These are phyloP conservation scores for Diospyros lotus DNA, from an alignment of 148 eudicot genomes.

Conservation along the genomic window DNA sequence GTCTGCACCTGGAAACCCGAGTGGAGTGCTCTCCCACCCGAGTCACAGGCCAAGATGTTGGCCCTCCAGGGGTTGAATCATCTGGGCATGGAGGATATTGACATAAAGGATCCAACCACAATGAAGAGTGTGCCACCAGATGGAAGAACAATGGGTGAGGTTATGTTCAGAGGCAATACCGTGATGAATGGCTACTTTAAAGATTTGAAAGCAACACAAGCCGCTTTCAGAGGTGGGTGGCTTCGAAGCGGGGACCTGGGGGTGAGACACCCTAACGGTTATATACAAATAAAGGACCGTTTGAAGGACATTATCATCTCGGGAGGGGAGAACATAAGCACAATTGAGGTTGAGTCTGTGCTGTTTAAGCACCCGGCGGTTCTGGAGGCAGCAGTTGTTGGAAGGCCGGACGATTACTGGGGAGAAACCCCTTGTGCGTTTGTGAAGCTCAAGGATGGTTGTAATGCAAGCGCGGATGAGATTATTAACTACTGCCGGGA, in stretches of 20 bases:
- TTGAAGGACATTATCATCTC: conserved; percentile 68
- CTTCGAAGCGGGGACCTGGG: conserved; percentile 64
- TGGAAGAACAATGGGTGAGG: conserved; percentile 65
- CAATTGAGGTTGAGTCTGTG: conserved; percentile 63
- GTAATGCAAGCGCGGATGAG: conserved; percentile 25
- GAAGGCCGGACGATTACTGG: conserved; percentile 66
- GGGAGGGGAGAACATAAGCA: conserved; percentile 76
- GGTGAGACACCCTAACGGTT: conserved; percentile 55
- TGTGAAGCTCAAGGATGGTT: conserved; percentile 50
- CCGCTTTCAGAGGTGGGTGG: conserved; percentile 67
- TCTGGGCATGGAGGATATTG: conserved; percentile 52
- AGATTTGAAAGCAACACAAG: conserved; percentile 41
- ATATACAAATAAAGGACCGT: conserved; percentile 62
- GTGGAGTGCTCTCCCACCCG: conserved; percentile 45
- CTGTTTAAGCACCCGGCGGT: conserved; percentile 54
- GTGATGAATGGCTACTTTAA: conserved; percentile 68
- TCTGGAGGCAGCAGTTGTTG: conserved; percentile 66
- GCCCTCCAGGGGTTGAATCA: conserved; percentile 63
- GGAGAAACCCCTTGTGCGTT: conserved; percentile 80
- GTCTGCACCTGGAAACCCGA: conserved; percentile 64
- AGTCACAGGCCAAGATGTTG: conserved; percentile 41
- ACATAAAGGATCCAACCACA: conserved; percentile 47
- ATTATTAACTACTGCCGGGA: conserved; percentile 55
- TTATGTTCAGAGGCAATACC: conserved; percentile 75
- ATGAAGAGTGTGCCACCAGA: conserved; percentile 58